Base-by-base conservation (phyloP, 2,329 filamentous ascomycete genomes). In the Penicillium thymicola region DNA sequence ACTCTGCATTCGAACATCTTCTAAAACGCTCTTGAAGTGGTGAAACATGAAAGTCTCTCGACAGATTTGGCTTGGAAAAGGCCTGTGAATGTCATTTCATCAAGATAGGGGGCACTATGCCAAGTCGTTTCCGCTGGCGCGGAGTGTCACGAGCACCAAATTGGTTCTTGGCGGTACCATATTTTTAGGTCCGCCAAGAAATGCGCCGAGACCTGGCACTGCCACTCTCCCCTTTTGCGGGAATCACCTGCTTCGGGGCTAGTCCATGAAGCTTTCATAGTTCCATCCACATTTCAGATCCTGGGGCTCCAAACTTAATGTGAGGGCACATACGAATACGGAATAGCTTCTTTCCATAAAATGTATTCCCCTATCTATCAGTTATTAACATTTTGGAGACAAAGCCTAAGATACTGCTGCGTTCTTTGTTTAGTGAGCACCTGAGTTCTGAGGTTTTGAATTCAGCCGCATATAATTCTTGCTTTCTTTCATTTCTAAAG, bases 71-170 rank as follows among this genome's bases (percentile, higher is more conserved):
- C 14, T 34, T n/a, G 16, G 18, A 10, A 34, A 13, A 47, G 16
- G 5, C 4, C 14, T 37, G 14, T 38, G 34, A 18, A 14, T 28
- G 5, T 40, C 11, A 38, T 18, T 52, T 28, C 32, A 32, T 13
- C 25, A 7, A 49, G 21, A 11, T 25, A 18, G 43, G 36, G 51
- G n/a, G 14, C 18, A 36, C 25, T 3, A 25, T 40, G 51, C 51
- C 51, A 54, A 54, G 51, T 38, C 14, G 6, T 48, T 48, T 54
- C 51, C 51, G 43, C 51, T 18, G 42, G 51, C 42, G 51, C 51
- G 51, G 51, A 48, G 14, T 46, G 44, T 46, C 44, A 46, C 30
- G 21, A 40, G 32, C 27, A 18, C 13, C 21, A 47, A 47, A 32
- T 18, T 48, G 27, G 27, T 4, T 54, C 51, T 54, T 54, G 51